These are phyloP conservation scores for Rubia tinctorum DNA, from an alignment of 305 asterid genomes.

Conservation along the genomic window DNA sequence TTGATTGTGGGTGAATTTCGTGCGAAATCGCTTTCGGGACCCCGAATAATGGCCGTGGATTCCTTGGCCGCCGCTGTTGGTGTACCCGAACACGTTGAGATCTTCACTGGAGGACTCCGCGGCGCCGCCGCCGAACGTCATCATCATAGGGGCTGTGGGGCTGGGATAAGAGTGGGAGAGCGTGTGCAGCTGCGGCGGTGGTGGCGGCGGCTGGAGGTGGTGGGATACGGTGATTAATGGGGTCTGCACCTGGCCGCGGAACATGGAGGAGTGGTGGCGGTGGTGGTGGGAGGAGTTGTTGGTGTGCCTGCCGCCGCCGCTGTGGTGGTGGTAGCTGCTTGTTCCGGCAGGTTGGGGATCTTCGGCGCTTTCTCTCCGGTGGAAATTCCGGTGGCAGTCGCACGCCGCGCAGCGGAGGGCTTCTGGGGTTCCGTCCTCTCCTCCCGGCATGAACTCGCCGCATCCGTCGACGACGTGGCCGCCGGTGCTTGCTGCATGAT, in stretches of 20 bases:
- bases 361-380: constrained; percentile 49
- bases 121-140: constrained; percentile 39
- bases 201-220: constrained; percentile 8
- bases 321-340: constrained; percentile 10
- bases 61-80: constrained; percentile 25
- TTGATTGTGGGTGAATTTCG: constrained; percentile 64
- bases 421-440: constrained; percentile 58
- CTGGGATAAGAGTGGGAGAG: constrained; percentile 12
- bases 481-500: constrained; percentile 77
- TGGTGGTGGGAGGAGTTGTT: constrained; percentile 9
- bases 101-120: constrained; percentile 81
- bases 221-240: constrained; percentile 16
- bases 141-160: constrained; percentile 38
- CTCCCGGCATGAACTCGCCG: constrained; percentile 85
- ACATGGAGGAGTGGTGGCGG: constrained; percentile 7
- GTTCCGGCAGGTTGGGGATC: constrained; percentile 22
- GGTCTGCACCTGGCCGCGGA: constrained; percentile 16
- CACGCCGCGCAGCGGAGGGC: constrained; percentile 73
- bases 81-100: constrained; percentile 34
- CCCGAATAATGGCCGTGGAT: constrained; percentile 19
- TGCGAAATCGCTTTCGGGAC: constrained; percentile 58
- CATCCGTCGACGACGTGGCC: constrained; percentile 71
- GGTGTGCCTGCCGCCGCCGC: constrained; percentile 10
- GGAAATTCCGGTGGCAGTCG: constrained; percentile 80
- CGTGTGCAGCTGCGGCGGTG: constrained; percentile 4